Evolutionary conservation across 1,284 basidiomycete genomes (phyloP), one percentile per base, ranked within the genome.

Genomic region (Malassezia yamatoensis): DNA sequence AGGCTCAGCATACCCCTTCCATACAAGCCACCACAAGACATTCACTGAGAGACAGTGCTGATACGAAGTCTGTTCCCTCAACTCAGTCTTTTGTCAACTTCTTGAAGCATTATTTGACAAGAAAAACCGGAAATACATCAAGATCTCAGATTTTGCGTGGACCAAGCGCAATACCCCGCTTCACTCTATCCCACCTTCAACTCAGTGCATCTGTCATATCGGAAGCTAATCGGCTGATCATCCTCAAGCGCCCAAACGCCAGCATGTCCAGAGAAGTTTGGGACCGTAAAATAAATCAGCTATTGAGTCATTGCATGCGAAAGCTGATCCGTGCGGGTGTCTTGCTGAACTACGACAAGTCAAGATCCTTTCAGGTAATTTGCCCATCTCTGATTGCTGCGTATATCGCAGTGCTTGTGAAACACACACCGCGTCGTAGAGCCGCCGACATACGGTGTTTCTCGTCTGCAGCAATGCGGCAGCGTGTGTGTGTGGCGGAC

Each of bases 401-500:
- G 42, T 42, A 38, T 32, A 20, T 52, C 11, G 18, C 36, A 32
- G 42, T 33, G 18, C 41, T 51, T 20, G 40, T 44, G 41, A 34
- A 32, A 10, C 41, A 43, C 16, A 43, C 41, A 12, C 41, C 41
- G 41, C 6, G 32, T 20, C 41, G 16, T 20, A 20, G 41, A 11
- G 13, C 21, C 2, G 41, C 12, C 5, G 41, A 43, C 21, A 32
- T 43, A 13, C 41, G 41, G 16, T 15, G 16, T 15, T 49, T 24
- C 24, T 21, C 36, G 8, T 15, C 43, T 13, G 39, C 42, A 16
- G 20, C 15, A n/a, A 32, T 55, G 32, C 40, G 33, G 10, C n/a
- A 32, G 11, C 54, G 49, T 0, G 24, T 55, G 42, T 49, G 20
- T 12, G 34, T 34, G 12, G 48, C 48, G 18, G 48, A 55, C 12